A percentile compares a stretch with the other conserved stretches of the same genome.
Conservation (phyloP, 495 filamentous ascomycete species). For the Aspergillus wentii region DNA sequence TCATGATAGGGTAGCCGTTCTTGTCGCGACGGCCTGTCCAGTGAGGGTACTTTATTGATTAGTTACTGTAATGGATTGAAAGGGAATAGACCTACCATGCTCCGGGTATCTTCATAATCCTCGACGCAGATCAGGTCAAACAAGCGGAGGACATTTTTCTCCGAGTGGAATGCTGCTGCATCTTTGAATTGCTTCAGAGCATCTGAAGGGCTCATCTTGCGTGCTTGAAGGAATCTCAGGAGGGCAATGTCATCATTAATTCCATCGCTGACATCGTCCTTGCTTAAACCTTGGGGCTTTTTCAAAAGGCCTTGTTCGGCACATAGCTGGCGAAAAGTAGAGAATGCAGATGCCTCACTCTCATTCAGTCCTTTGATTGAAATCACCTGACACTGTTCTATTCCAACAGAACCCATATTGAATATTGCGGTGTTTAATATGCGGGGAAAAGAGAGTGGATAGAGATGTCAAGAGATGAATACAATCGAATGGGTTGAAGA, state of each 20-base stretch:
- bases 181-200: slow-evolving; percentile 21
- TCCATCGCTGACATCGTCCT: slow-evolving; percentile 17
- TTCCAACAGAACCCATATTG: too few species aligned
- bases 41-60: slow-evolving; percentile 19
- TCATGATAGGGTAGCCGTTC: slow-evolving; percentile 21
- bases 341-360: slow-evolving; percentile 6
- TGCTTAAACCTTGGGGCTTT: slow-evolving; percentile 12
- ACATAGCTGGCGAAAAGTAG: slow-evolving; percentile 15
- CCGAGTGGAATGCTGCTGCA: slow-evolving; percentile 13
- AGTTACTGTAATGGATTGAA: background rate
- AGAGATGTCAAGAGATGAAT: too few species aligned
- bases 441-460: too few species aligned
- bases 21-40: slow-evolving; percentile 31
- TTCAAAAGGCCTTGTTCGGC: slow-evolving; percentile 17
- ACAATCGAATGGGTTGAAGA: too few species aligned
- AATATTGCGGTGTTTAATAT: too few species aligned
- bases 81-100: slow-evolving; percentile 10
- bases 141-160: slow-evolving; percentile 14
- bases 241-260: slow-evolving; percentile 25
- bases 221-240: slow-evolving; percentile 28
- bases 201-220: slow-evolving; percentile 10
- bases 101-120: slow-evolving; percentile 21
- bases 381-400: too few species aligned
- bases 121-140: slow-evolving; percentile 19
- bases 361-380: background rate